Percentiles rank a stretch among this genome's conserved stretches.
These are phyloP conservation scores for Globisporangium nunn DNA, from an alignment of 352 stramenopile species.

Conservation along the genomic window DNA sequence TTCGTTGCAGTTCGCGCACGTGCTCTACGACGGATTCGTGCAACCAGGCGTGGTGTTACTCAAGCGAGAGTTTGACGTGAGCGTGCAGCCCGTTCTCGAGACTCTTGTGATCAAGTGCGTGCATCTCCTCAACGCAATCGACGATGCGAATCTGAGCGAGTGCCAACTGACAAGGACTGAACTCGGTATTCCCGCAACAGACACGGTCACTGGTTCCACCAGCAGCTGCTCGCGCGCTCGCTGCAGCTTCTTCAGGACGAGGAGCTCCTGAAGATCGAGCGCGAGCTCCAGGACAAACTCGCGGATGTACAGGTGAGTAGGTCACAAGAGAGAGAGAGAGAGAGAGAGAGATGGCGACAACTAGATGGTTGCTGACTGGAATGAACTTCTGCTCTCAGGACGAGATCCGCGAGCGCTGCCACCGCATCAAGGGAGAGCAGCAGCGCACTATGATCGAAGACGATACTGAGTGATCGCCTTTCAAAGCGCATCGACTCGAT, in stretches of 20 bases:
- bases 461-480: neutral
- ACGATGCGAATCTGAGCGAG: neutral
- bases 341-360: too few species aligned
- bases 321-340: too few species aligned
- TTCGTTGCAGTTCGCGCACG: conserved; percentile 35
- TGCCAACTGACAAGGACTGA: too few species aligned
- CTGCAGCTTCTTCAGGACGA: conserved; percentile 36
- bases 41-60: conserved; percentile 29
- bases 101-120: conserved; percentile 43
- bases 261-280: conserved; percentile 38
- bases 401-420: conserved; percentile 19
- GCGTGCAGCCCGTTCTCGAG: conserved; percentile 48
- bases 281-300: conserved; percentile 47
- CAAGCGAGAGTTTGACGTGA: conserved; percentile 34
- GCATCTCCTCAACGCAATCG: neutral
- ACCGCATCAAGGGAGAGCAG: conserved; percentile 1
- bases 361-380: neutral
- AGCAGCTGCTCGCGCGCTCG: conserved; percentile 45
- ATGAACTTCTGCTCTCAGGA: conserved; percentile 12
- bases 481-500: neutral
- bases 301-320: conserved; percentile 21
- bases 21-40: conserved; percentile 62
- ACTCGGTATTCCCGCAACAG: conserved; percentile 13
- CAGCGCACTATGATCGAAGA: conserved; percentile 6
- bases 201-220: conserved; percentile 60